Evolutionary conservation across 2,329 filamentous ascomycete genomes (phyloP).

Genomic region (Fusarium kyushuense): DNA sequence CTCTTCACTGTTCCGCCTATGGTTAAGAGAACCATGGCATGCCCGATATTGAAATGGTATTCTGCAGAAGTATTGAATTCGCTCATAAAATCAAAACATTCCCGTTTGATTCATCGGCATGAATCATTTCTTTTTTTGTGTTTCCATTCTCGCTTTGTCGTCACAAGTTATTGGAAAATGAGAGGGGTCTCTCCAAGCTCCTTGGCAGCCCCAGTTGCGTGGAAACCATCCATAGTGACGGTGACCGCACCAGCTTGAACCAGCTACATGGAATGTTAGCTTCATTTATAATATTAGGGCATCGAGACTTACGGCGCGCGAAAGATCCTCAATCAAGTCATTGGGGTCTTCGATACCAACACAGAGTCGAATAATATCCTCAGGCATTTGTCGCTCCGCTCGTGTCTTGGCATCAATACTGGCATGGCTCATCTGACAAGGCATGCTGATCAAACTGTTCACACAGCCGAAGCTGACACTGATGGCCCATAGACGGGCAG

Average conservation of each 20-base stretch:
- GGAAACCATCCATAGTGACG: conserved; percentile 85
- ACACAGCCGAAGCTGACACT: conserved; percentile 98
- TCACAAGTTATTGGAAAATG: conserved; percentile 31
- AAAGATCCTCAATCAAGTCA: conserved; percentile 93
- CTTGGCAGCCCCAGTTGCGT: conserved; percentile 64
- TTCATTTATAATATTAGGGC: not conserved
- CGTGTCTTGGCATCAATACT: conserved; percentile 97
- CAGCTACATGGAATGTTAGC: conserved; percentile 66
- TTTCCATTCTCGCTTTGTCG: not conserved
- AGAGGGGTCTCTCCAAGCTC: conserved; percentile 51
- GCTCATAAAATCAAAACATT: conserved; percentile 37
- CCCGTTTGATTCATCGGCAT: not conserved
- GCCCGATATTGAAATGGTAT: conserved; percentile 12
- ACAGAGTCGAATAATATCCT: conserved; percentile 95
- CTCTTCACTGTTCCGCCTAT: conserved; percentile 2
- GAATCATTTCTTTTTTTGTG: not conserved
- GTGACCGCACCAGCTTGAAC: conserved; percentile 95
- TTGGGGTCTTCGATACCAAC: conserved; percentile 95
- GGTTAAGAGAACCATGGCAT: conserved; percentile 2
- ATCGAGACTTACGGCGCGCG: conserved; percentile 80
- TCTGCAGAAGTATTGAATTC: conserved; percentile 27
- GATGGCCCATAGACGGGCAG: conserved; percentile 91
- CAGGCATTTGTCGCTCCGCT: conserved; percentile 88
- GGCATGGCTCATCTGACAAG: conserved; percentile 98
- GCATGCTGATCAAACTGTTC: conserved; percentile 99